phyloP scores from a whole-genome alignment of 352 stramenopile species.

The Aphanomyces cochlioides region DNA sequence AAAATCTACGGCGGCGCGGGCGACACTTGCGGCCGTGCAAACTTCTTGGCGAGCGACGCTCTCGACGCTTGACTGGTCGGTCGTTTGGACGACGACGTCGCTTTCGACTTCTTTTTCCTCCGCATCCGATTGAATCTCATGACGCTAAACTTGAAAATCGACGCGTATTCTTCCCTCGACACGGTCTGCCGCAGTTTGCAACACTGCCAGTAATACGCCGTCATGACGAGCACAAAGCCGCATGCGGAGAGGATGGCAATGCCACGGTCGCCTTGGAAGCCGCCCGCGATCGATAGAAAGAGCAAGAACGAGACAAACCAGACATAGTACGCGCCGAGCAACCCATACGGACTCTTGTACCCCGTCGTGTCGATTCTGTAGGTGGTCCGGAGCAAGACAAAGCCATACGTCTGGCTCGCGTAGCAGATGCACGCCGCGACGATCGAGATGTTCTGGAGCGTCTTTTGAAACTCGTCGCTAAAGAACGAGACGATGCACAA shows the following conservation, averaged over 20 bases:
- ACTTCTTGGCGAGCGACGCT: too few species aligned
- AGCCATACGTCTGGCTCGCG: neutral
- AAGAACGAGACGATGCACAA: neutral
- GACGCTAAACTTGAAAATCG: constrained; percentile 9
- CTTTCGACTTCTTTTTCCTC: neutral
- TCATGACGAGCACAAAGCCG: neutral
- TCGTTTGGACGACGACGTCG: too few species aligned
- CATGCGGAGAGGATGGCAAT: neutral
- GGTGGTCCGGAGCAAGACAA: constrained; percentile 10
- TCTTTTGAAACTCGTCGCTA: neutral
- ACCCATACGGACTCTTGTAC: constrained; percentile 9
- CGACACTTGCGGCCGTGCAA: too few species aligned
- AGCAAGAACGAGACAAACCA: neutral
- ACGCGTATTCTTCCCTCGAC: constrained; percentile 11
- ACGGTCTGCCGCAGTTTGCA: neutral
- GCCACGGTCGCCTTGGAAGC: constrained; percentile 16
- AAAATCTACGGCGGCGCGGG: too few species aligned
- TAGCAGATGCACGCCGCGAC: constrained; percentile 2
- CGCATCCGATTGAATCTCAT: constrained; percentile 11
- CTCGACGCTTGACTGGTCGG: too few species aligned
- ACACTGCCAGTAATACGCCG: neutral
- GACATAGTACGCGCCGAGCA: neutral
- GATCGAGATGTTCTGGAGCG: neutral
- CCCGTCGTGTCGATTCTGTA: neutral
- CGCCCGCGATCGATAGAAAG: constrained; percentile 9